These are phyloP conservation scores for Acer campestre DNA, from an alignment of 345 rosid genomes.

Conservation along the genomic window DNA sequence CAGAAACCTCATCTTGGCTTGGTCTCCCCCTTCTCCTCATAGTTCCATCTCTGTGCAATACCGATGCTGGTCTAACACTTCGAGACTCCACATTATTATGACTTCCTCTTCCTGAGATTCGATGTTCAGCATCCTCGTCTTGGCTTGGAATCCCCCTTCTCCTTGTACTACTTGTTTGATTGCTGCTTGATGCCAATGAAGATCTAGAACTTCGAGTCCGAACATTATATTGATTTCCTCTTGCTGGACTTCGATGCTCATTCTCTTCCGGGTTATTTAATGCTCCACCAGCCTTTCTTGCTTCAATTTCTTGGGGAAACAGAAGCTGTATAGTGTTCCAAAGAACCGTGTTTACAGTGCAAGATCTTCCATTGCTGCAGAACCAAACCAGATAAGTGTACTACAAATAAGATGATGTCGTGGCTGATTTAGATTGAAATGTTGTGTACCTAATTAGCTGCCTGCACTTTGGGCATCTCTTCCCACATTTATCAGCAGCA, in stretches of 20 bases:
- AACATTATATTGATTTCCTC: conserved; percentile 14
- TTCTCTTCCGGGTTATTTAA: conserved; percentile 21
- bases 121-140: conserved; percentile 47
- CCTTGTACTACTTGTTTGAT: conserved; percentile 1
- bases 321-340: conserved; percentile 98
- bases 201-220: conserved; percentile 20
- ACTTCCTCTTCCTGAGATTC: conserved; percentile 23
- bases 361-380: conserved; percentile 81
- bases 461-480: conserved; percentile 89
- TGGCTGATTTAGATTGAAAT: not conserved
- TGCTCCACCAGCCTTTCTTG: conserved; percentile 57
- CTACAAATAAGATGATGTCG: not conserved
- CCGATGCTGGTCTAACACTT: not conserved
- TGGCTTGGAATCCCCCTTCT: conserved; percentile 33
- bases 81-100: conserved; percentile 7
- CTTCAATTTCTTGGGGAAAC: conserved; percentile 83
- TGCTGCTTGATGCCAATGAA: not conserved
- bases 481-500: conserved; percentile 92
- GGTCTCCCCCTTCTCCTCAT: conserved; percentile 29
- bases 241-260: conserved; percentile 24
- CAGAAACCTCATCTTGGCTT: conserved; percentile 55
- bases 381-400: not conserved
- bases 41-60: conserved; percentile 1
- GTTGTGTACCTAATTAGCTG: conserved; percentile 68
- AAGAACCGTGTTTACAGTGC: conserved; percentile 87